Evolutionary conservation across 805 yeast species (phyloP).

Genomic region (Candida corydali): DNA sequence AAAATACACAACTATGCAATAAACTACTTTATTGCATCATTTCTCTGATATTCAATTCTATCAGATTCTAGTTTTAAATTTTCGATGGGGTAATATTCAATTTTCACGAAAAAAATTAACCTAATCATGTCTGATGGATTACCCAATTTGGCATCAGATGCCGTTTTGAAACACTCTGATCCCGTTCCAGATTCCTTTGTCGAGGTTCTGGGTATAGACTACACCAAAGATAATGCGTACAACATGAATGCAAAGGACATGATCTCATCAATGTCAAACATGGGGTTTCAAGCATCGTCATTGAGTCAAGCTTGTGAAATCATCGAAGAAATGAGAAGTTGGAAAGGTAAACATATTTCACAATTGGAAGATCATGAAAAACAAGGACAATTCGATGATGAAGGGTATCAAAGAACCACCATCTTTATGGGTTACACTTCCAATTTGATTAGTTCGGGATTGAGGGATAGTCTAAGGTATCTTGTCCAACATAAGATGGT

Average conservation of each 20-base stretch:
- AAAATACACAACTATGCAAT: no score
- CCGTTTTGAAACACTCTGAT: slow-evolving; percentile 81
- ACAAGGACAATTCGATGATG: slow-evolving; percentile 67
- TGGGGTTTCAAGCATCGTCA: slow-evolving; percentile 97
- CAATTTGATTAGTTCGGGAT: slow-evolving; percentile 89
- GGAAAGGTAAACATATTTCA: slow-evolving; percentile 82
- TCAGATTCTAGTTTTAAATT: no score
- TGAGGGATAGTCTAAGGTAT: slow-evolving; percentile 84
- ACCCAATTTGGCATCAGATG: slow-evolving; percentile 82
- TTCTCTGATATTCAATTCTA: no score
- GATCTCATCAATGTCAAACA: slow-evolving; percentile 76
- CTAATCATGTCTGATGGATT: slow-evolving; percentile 15
- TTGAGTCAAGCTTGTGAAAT: slow-evolving; percentile 88
- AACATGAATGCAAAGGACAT: slow-evolving; percentile 78
- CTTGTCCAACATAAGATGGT: slow-evolving; percentile 93
- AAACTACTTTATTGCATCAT: no score
- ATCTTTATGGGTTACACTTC: slow-evolving; percentile 96
- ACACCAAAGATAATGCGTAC: slow-evolving; percentile 69
- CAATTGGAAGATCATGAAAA: slow-evolving; percentile 61
- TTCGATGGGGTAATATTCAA: no score
- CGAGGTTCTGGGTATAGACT: slow-evolving; percentile 85
- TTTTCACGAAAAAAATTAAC: no score
- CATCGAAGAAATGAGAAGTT: slow-evolving; percentile 83
- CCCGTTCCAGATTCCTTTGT: slow-evolving; percentile 81
- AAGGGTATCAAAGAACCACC: slow-evolving; percentile 79